Evolutionary conservation across 2,329 filamentous ascomycete species (phyloP).

Genomic region (Chrysoporthe deuterocubensis): DNA sequence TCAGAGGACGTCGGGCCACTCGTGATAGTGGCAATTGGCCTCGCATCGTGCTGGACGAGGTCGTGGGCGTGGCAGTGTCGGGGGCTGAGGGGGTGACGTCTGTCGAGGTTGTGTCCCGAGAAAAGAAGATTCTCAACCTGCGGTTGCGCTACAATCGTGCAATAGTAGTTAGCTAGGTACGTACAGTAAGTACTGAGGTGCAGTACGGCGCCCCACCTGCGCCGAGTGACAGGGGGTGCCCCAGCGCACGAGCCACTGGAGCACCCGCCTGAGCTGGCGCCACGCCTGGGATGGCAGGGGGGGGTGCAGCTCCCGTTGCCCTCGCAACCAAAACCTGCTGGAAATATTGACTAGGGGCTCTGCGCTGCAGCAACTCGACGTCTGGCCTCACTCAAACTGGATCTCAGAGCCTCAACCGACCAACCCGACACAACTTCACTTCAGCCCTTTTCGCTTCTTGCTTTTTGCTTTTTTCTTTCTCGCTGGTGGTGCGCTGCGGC

Average conservation of each 20-base stretch:
- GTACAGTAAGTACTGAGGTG: background rate
- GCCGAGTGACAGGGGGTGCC: background rate
- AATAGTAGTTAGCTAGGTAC: background rate
- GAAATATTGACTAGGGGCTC: conserved; percentile 18
- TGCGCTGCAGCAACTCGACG: background rate
- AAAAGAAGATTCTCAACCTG: conserved; percentile 2
- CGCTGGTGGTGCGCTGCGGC: background rate
- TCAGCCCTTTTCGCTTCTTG: background rate
- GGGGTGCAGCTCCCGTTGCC: background rate
- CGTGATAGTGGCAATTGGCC: conserved; percentile 46
- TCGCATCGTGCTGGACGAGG: conserved; percentile 44
- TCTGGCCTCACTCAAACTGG: background rate
- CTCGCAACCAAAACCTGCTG: conserved; percentile 10
- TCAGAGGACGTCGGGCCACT: conserved; percentile 39
- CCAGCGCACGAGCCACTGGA: background rate
- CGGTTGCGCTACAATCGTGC: too few species aligned
- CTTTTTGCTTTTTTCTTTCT: background rate
- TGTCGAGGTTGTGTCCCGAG: conserved; percentile 17
- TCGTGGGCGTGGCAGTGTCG: conserved; percentile 12
- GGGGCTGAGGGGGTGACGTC: conserved; percentile 11
- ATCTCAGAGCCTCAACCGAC: background rate
- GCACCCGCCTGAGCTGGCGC: background rate
- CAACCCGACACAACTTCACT: background rate
- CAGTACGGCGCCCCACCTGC: background rate
- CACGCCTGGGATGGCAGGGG: background rate